Evolutionary conservation across 2,329 filamentous ascomycete genomes (phyloP), one percentile per base, ranked within the genome.

Genomic region (Neonectria ditissima): DNA sequence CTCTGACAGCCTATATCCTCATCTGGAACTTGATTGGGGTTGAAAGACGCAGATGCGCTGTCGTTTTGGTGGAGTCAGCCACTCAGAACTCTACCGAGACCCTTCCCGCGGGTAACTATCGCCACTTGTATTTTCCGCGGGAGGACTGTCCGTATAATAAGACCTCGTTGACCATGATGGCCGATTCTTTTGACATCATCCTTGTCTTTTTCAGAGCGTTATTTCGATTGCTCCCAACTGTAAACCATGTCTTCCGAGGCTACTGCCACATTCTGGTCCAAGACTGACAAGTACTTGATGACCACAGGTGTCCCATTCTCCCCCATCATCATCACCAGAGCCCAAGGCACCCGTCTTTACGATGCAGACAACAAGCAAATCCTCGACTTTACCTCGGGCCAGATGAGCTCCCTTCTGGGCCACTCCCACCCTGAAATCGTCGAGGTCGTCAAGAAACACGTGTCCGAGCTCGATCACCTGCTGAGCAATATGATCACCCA

Each of bases 351-450:
- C 0, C 73, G 76, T 10, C 77, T 87, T 20, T 86, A 83, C 69
- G 81, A 81, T 44, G 73, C 76, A 0, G 65, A 73, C 3, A 79
- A 79, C 18, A 78, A 80, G 14, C 74, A 78, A 47, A 84, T 87
- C 59, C 79, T 89, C 3, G 86, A 89, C 74, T 89, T 83, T 68
- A 88, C 86, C 1, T 88, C 86, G 0, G 86, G 86, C 20, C 86
- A 89, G 67, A 88, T 88, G 86, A 83, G 80, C 58, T 87, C 81
- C 6, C 78, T 89, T 0, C 77, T 89, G 0, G 86, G 86, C 3
- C 87, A 89, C 69, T 82, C 80, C 0, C 83, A 89, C 64, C 84
- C 85, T 0, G 86, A 89, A 63, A 85, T 89, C 51, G 85, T 87
- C 8, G 72, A 82, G 24, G 82, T 83, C 0, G 80, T 88, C 7